Percentiles rank a stretch among this genome's conserved stretches.
Conservation (phyloP, 2,329 filamentous ascomycete genomes). For the Fusarium falciforme region DNA sequence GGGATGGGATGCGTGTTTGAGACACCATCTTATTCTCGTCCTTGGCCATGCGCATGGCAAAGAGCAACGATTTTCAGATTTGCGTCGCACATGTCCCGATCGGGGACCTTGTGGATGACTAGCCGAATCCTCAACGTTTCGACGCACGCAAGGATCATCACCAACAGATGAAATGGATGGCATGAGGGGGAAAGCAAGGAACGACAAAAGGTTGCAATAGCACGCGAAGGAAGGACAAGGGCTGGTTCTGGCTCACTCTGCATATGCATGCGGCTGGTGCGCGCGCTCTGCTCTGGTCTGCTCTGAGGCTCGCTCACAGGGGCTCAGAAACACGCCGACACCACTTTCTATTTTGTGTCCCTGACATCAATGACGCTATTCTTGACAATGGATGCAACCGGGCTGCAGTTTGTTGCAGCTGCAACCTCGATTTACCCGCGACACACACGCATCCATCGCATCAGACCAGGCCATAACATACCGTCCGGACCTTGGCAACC, state of each 20-base stretch:
- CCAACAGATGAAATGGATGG: background rate
- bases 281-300: background rate
- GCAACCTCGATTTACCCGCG: constrained; percentile 2
- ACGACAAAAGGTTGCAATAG: constrained; percentile 6
- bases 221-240: constrained; percentile 5
- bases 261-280: constrained; percentile 2
- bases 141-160: constrained; percentile 12
- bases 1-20: constrained; percentile 30
- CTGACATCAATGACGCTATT: constrained; percentile 4
- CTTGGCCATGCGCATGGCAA: constrained; percentile 23
- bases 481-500: background rate
- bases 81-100: constrained; percentile 4
- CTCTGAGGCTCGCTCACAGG: background rate
- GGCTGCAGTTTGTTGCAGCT: constrained; percentile 1
- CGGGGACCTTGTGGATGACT: constrained; percentile 3
- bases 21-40: constrained; percentile 26
- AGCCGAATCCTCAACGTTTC: constrained; percentile 7
- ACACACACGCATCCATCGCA: background rate
- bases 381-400: background rate
- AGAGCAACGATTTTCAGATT: constrained; percentile 31
- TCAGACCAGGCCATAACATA: background rate
- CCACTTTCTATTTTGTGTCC: background rate
- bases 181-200: background rate
- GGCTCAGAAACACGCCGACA: background rate
- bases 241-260: constrained; percentile 1